These are phyloP conservation scores for Tulasnella sp. DNA, from an alignment of 768 basidiomycete species.

Conservation along the genomic window DNA sequence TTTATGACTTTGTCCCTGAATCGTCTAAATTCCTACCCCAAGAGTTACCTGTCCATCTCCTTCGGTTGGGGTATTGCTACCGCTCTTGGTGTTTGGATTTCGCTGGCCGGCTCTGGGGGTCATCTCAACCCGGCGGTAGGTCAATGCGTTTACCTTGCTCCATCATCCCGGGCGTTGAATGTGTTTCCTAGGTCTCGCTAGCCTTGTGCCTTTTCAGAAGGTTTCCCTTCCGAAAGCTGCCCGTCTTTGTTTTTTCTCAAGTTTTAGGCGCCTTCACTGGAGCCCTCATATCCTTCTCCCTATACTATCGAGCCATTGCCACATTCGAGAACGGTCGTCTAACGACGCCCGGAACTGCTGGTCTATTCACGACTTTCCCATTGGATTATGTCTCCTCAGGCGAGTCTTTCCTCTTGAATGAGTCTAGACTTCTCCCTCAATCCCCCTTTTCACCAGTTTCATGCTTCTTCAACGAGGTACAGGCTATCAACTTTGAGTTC, in stretches of 20 bases:
- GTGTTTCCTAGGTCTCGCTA: constrained; percentile 24
- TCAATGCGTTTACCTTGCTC: not conserved
- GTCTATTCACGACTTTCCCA: constrained; percentile 59
- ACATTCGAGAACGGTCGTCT: constrained; percentile 45
- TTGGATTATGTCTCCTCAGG: constrained; percentile 35
- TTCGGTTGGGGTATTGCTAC: constrained; percentile 30
- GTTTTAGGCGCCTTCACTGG: constrained; percentile 64
- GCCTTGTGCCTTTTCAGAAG: constrained; percentile 22
- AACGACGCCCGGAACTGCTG: constrained; percentile 47
- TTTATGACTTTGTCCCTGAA: too few species aligned
- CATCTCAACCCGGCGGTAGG: constrained; percentile 31
- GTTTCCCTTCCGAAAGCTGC: constrained; percentile 30
- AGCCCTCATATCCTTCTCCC: constrained; percentile 55
- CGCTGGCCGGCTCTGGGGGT: constrained; percentile 27
- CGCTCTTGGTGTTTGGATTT: constrained; percentile 30
- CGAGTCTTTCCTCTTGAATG: constrained; percentile 33
- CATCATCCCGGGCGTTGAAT: not conserved
- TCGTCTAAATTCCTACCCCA: not conserved
- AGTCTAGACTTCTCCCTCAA: not conserved
- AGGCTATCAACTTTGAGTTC: not conserved
- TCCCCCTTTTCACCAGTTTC: constrained; percentile 36
- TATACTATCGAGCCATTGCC: constrained; percentile 63
- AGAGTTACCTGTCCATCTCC: constrained; percentile 14
- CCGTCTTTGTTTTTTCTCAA: constrained; percentile 64
- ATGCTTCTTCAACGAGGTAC: constrained; percentile 42